Evolutionary conservation across 495 filamentous ascomycete species (phyloP).

Genomic region (Bombardia bombarda): DNA sequence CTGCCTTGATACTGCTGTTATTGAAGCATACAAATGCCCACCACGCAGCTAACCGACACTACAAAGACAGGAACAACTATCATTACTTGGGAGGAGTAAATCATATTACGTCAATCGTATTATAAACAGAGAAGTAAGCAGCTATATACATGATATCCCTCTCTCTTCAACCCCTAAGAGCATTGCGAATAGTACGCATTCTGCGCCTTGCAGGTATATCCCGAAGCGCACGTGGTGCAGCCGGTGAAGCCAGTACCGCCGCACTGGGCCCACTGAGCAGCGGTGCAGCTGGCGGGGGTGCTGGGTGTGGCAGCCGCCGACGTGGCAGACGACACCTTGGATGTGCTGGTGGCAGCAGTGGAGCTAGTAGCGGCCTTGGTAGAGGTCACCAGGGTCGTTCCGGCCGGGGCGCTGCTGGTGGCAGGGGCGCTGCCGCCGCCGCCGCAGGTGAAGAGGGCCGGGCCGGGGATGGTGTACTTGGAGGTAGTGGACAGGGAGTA

Average conservation of each 20-base stretch:
- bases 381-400: constrained; percentile 17
- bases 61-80: no score
- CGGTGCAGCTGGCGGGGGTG: constrained; percentile 16
- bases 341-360: constrained; percentile 4
- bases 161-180: constrained; percentile 10
- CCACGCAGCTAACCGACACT: no score
- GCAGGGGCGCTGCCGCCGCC: constrained; percentile 13
- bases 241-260: constrained; percentile 43
- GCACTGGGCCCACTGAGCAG: constrained; percentile 38
- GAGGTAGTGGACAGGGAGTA: constrained; percentile 23
- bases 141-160: no score
- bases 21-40: no score
- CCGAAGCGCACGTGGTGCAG: constrained; percentile 34
- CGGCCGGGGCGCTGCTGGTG: constrained; percentile 17
- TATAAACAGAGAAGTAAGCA: no score
- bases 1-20: no score
- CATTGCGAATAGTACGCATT: constrained; percentile 43
- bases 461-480: constrained; percentile 28
- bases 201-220: constrained; percentile 30
- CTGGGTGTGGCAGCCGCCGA: background rate
- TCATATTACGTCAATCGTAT: no score
- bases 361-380: constrained; percentile 2
- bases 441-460: constrained; percentile 23
- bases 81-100: no score
- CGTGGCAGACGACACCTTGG: background rate